Evolutionary conservation across 306 rosid genomes (phyloP).

Genomic region (Lupinus albus): DNA sequence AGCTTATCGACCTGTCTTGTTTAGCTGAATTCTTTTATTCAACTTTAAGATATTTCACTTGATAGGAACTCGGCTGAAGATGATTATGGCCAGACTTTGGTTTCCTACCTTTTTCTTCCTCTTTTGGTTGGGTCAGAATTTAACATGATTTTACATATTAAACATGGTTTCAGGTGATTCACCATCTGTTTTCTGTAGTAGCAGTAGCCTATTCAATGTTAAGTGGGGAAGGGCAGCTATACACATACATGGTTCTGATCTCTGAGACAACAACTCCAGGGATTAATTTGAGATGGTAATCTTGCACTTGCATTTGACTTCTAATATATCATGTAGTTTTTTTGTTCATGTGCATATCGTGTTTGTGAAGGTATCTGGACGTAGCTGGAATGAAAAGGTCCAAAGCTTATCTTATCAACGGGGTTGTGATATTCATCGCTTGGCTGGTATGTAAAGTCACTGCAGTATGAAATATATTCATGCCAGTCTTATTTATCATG

Average conservation of each 20-base stretch:
- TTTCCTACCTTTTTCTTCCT: conserved; percentile 30
- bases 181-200: conserved; percentile 75
- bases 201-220: conserved; percentile 85
- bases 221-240: conserved; percentile 90
- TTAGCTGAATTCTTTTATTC: conserved; percentile 35
- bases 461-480: conserved; percentile 29
- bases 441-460: conserved; percentile 76
- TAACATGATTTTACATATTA: conserved; percentile 41
- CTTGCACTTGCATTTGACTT: conserved; percentile 11
- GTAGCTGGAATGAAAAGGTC: conserved; percentile 87
- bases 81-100: conserved; percentile 36
- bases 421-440: conserved; percentile 86
- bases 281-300: conserved; percentile 96
- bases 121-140: conserved; percentile 29
- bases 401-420: conserved; percentile 77
- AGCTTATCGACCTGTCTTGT: conserved; percentile 25
- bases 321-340: background rate
- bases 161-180: conserved; percentile 72
- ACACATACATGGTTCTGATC: conserved; percentile 88
- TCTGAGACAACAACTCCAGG: conserved; percentile 98
- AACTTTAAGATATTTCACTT: conserved; percentile 41
- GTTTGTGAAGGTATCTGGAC: conserved; percentile 86
- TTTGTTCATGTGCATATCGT: conserved; percentile 37
- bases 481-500: background rate
- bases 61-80: conserved; percentile 37